Percentiles rank a stretch among this genome's conserved stretches.
phyloP scores from a whole-genome alignment of 257 asterid genomes.

The Solanum pennellii region DNA sequence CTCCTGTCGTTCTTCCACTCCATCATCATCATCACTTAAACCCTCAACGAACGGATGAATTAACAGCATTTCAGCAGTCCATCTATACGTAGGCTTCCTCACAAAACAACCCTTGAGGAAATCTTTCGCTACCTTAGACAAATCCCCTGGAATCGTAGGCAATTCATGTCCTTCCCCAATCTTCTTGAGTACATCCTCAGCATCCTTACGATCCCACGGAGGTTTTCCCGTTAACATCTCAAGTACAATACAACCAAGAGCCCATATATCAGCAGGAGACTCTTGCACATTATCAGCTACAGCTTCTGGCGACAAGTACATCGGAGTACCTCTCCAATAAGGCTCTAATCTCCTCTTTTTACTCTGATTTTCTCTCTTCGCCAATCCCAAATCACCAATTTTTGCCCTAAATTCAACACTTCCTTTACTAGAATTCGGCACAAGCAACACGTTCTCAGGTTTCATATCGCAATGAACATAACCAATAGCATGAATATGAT shows the following conservation, averaged over 20 bases:
- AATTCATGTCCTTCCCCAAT: conserved; percentile 33
- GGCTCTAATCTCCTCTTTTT: conserved; percentile 66
- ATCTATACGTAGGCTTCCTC: conserved; percentile 48
- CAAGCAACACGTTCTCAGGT: conserved; percentile 63
- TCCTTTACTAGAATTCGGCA: conserved; percentile 4
- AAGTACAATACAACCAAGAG: conserved; percentile 67
- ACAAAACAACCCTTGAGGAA: conserved; percentile 79
- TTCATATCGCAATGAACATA: conserved; percentile 93
- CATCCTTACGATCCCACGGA: conserved; percentile 32
- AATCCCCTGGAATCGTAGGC: conserved; percentile 36
- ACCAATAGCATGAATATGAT: conserved; percentile 43
- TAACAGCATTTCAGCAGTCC: conserved; percentile 76
- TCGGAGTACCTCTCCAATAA: conserved; percentile 77
- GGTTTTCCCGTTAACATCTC: conserved; percentile 81
- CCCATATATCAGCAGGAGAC: conserved; percentile 71
- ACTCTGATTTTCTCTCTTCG: conserved; percentile 50
- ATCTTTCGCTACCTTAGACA: conserved; percentile 55
- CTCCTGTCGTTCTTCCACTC: conserved; percentile 16
- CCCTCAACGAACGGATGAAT: conserved; percentile 53
- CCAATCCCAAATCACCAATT: conserved; percentile 79
- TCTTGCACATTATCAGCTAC: conserved; percentile 55
- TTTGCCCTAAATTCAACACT: conserved; percentile 37
- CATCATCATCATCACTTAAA: conserved; percentile 21
- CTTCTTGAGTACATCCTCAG: conserved; percentile 37
- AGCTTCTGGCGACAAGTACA: conserved; percentile 70